Evolutionary conservation across 768 basidiomycete genomes (phyloP).

Genomic region (Candolleomyces eurysporus): DNA sequence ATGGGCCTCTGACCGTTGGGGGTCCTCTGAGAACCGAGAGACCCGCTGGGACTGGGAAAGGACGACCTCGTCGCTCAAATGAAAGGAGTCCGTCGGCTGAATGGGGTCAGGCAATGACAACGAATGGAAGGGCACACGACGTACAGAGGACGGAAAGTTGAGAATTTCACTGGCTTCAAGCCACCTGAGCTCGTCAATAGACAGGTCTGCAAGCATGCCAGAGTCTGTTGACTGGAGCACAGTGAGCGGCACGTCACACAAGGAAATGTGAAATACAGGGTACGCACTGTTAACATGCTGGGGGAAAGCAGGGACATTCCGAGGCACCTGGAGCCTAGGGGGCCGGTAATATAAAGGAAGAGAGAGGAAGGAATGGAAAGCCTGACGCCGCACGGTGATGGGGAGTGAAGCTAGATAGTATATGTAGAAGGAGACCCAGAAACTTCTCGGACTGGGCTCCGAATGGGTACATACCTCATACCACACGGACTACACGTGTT

Average conservation of each 20-base stretch:
- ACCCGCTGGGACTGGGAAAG: background rate
- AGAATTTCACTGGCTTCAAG: conserved; percentile 35
- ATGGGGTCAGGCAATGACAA: background rate
- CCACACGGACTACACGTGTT: conserved; percentile 48
- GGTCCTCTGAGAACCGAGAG: conserved; percentile 1
- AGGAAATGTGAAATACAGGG: conserved; percentile 2
- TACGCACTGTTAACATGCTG: conserved; percentile 16
- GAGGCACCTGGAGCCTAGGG: conserved; percentile 7
- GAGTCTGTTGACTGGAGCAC: conserved; percentile 24
- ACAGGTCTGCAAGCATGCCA: conserved; percentile 30
- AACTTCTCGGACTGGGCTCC: conserved; percentile 8
- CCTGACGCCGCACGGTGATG: conserved; percentile 13
- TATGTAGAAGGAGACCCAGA: conserved; percentile 15
- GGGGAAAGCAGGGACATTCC: conserved; percentile 12
- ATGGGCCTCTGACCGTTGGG: conserved; percentile 1
- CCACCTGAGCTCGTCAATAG: conserved; percentile 50
- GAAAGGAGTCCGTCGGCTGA: conserved; percentile 1
- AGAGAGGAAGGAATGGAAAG: conserved; percentile 15
- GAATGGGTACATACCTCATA: conserved; percentile 29
- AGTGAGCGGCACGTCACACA: background rate
- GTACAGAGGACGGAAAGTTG: conserved; percentile 8
- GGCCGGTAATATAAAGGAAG: conserved; percentile 12
- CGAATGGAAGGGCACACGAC: background rate
- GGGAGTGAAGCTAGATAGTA: conserved; percentile 6
- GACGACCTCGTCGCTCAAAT: conserved; percentile 9